These are phyloP conservation scores for Lodderomyces metapsilosis DNA, from an alignment of 1,139 yeast genomes.

Conservation along the genomic window DNA sequence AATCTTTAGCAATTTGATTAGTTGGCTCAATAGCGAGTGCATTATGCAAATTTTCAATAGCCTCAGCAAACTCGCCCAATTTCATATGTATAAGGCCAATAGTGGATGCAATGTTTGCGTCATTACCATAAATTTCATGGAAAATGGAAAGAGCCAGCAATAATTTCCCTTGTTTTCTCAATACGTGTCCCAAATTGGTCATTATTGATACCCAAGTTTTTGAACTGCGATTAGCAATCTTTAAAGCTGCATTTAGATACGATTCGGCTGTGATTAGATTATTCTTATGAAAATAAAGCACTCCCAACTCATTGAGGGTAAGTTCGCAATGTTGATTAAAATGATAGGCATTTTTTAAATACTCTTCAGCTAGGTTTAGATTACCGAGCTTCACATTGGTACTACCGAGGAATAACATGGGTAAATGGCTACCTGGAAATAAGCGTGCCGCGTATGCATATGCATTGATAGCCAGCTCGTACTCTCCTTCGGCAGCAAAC, in stretches of 20 bases:
- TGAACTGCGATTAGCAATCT: constrained; percentile 77
- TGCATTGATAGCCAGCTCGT: constrained; percentile 97
- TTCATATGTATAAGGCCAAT: constrained; percentile 81
- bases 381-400: constrained; percentile 90
- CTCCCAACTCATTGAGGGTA: constrained; percentile 88
- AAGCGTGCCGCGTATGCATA: constrained; percentile 93
- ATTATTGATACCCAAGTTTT: constrained; percentile 86
- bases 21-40: constrained; percentile 78
- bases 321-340: constrained; percentile 86
- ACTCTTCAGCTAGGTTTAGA: constrained; percentile 80
- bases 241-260: constrained; percentile 69
- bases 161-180: constrained; percentile 62
- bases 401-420: constrained; percentile 91
- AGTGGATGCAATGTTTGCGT: constrained; percentile 76
- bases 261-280: constrained; percentile 69
- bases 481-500: constrained; percentile 96
- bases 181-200: constrained; percentile 89
- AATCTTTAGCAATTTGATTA: constrained; percentile 82
- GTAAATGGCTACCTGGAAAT: constrained; percentile 93
- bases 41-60: constrained; percentile 75
- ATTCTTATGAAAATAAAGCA: constrained; percentile 74
- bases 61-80: constrained; percentile 59
- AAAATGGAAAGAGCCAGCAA: constrained; percentile 74
- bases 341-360: constrained; percentile 69
- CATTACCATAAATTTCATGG: constrained; percentile 69